phyloP scores from a whole-genome alignment of 148 eudicot genomes.

The Vaccinium myrtillus region DNA sequence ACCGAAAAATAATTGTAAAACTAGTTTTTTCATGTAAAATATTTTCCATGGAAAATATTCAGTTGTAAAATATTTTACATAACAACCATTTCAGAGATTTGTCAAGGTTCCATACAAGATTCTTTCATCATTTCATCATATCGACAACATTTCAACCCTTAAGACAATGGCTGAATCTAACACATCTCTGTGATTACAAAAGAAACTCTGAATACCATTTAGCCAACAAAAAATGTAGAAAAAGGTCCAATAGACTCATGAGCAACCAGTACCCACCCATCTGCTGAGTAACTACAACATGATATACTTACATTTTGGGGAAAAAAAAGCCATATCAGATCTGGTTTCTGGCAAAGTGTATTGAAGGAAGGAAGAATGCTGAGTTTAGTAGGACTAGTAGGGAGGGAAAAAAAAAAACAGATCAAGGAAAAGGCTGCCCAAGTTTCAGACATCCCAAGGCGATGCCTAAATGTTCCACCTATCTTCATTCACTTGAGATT shows the following conservation, averaged over 20 bases:
- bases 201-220: not conserved
- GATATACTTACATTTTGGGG: not conserved
- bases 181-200: not conserved
- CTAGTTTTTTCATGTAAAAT: no score
- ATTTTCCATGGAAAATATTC: no score
- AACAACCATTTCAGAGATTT: slow-evolving; percentile 2
- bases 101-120: no score
- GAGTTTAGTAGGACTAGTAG: not conserved
- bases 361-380: slow-evolving; percentile 10
- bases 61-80: no score
- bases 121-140: not conserved
- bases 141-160: not conserved
- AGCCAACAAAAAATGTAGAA: not conserved
- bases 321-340: not conserved
- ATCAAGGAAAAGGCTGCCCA: not conserved
- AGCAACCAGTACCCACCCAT: not conserved
- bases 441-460: not conserved
- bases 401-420: not conserved
- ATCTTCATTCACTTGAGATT: not conserved
- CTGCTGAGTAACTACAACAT: not conserved
- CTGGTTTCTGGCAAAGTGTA: not conserved
- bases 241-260: not conserved
- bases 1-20: no score
- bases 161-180: not conserved
- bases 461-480: not conserved